These are phyloP conservation scores for Agrocybe pediades DNA, from an alignment of 768 basidiomycete genomes.

Conservation along the genomic window DNA sequence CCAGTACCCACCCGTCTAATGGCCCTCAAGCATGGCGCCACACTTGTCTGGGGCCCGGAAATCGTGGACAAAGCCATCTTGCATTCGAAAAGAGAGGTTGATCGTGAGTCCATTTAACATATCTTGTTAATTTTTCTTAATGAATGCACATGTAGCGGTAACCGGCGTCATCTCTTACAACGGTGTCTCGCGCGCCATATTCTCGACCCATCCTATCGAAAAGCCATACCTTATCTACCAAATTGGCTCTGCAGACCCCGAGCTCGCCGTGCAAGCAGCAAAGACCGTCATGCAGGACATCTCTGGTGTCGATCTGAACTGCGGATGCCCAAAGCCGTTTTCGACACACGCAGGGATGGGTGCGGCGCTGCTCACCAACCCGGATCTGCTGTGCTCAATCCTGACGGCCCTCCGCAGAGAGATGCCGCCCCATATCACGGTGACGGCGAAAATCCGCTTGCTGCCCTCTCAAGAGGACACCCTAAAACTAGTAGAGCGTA, in stretches of 20 bases:
- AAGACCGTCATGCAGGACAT: slow-evolving; percentile 85
- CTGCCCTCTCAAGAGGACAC: slow-evolving; percentile 88
- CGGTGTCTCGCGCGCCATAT: slow-evolving; percentile 84
- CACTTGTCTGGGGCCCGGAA: slow-evolving; percentile 96
- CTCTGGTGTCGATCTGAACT: slow-evolving; percentile 94
- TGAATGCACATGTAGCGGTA: slow-evolving; percentile 45
- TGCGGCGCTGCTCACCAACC: slow-evolving; percentile 89
- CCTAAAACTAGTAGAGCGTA: slow-evolving; percentile 83
- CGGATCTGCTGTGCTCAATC: slow-evolving; percentile 89
- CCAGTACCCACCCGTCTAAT: slow-evolving; percentile 85
- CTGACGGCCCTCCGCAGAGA: slow-evolving; percentile 73
- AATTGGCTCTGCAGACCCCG: slow-evolving; percentile 88
- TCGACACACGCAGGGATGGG: slow-evolving; percentile 96
- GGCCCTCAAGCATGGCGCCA: slow-evolving; percentile 90
- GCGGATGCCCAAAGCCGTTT: slow-evolving; percentile 96
- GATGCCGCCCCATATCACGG: slow-evolving; percentile 76
- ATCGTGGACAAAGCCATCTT: slow-evolving; percentile 96
- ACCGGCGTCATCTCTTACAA: slow-evolving; percentile 89
- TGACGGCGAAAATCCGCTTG: slow-evolving; percentile 94
- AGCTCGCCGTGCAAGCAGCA: slow-evolving; percentile 91
- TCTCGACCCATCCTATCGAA: slow-evolving; percentile 91
- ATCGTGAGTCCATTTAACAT: slow-evolving; percentile 82
- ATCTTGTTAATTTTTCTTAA: neutral
- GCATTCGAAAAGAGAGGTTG: slow-evolving; percentile 78
- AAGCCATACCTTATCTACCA: slow-evolving; percentile 95